Evolutionary conservation across 306 rosid species (phyloP).

Genomic region (Cucumis hystrix): DNA sequence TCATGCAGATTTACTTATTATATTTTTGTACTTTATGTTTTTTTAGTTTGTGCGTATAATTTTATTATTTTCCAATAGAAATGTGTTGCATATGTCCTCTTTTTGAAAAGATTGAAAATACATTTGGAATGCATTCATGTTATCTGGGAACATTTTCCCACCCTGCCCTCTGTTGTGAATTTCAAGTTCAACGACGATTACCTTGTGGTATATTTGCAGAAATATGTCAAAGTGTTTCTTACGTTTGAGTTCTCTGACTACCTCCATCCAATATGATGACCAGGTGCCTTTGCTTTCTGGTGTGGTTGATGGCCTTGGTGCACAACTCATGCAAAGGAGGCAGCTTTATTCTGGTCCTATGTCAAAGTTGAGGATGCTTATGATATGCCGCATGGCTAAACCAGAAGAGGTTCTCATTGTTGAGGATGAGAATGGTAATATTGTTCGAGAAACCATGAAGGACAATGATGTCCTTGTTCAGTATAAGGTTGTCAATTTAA

Average conservation of each 20-base stretch:
- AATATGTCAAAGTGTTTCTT: not conserved
- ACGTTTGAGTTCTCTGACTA: not conserved
- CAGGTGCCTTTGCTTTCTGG: constrained; percentile 70
- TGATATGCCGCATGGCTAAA: constrained; percentile 98
- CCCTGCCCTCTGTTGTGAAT: not conserved
- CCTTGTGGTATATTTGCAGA: not conserved
- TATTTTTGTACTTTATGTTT: not conserved
- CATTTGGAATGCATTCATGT: not conserved
- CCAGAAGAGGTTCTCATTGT: constrained; percentile 99
- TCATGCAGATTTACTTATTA: not conserved
- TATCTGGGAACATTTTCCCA: not conserved
- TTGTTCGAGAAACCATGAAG: constrained; percentile 96
- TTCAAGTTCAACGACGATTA: not conserved
- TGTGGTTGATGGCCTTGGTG: constrained; percentile 75
- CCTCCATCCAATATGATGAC: constrained; percentile 1
- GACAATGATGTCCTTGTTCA: constrained; percentile 99
- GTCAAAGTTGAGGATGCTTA: constrained; percentile 95
- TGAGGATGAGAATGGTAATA: constrained; percentile 97
- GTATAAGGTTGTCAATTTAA: constrained; percentile 53
- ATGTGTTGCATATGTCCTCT: not conserved
- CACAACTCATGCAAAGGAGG: constrained; percentile 67
- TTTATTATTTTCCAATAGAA: not conserved
- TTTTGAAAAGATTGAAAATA: not conserved
- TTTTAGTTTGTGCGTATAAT: not conserved
- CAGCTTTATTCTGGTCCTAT: constrained; percentile 72